Conservation (phyloP, 768 basidiomycete species). For the Suillus subluteus region DNA sequence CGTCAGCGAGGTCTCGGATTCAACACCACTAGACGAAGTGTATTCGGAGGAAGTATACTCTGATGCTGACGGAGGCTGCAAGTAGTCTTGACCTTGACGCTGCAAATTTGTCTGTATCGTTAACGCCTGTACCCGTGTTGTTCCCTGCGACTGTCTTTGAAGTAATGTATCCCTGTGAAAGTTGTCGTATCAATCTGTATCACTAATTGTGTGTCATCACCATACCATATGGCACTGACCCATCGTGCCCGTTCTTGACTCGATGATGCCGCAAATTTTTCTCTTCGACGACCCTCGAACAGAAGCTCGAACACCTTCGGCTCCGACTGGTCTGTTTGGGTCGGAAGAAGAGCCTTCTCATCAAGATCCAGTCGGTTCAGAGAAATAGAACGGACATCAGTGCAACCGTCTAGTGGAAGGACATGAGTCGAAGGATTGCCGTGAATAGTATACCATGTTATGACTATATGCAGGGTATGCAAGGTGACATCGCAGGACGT, state of each 20-base stretch:
- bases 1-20: constrained; percentile 10
- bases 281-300: constrained; percentile 53
- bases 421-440: constrained; percentile 46
- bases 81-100: constrained; percentile 8
- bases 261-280: constrained; percentile 65
- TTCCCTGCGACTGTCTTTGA: neutral
- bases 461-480: constrained; percentile 44
- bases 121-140: constrained; percentile 10
- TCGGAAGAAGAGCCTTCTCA: constrained; percentile 48
- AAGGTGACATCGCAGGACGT: constrained; percentile 46
- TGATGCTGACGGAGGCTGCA: constrained; percentile 17
- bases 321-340: constrained; percentile 40
- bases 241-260: constrained; percentile 69
- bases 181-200: constrained; percentile 8
- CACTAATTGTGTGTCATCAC: neutral
- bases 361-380: constrained; percentile 43
- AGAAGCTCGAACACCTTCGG: constrained; percentile 66
- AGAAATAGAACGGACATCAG: constrained; percentile 65
- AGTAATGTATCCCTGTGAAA: constrained; percentile 61
- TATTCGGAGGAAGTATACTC: constrained; percentile 31
- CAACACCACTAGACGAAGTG: constrained; percentile 27
- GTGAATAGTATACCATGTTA: constrained; percentile 48
- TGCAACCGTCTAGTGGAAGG: constrained; percentile 54
- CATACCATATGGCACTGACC: constrained; percentile 77
- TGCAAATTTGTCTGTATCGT: constrained; percentile 23